Evolutionary conservation across 768 basidiomycete genomes (phyloP).

Genomic region (Leucocoprinus sp.): DNA sequence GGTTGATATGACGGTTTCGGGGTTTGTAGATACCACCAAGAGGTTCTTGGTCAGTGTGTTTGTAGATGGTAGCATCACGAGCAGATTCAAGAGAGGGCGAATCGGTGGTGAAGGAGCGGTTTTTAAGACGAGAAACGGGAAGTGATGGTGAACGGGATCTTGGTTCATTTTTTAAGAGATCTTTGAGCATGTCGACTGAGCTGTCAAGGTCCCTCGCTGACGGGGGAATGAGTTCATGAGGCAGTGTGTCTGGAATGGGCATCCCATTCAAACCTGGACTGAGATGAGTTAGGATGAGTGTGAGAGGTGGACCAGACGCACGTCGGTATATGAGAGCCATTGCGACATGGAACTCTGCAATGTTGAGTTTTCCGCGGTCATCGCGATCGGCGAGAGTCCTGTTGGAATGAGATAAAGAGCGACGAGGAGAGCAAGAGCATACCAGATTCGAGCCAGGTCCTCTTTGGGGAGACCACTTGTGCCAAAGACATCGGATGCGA

Average conservation of each 20-base stretch:
- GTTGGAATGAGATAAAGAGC: slow-evolving; percentile 1
- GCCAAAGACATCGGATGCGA: slow-evolving; percentile 88
- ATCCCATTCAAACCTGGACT: slow-evolving; percentile 81
- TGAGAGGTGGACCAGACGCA: slow-evolving; percentile 31
- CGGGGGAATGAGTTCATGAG: slow-evolving; percentile 84
- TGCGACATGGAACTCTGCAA: slow-evolving; percentile 95
- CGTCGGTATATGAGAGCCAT: slow-evolving; percentile 97
- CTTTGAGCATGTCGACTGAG: slow-evolving; percentile 84
- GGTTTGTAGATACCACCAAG: slow-evolving; percentile 70
- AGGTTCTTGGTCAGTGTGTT: slow-evolving; percentile 60
- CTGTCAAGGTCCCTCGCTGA: slow-evolving; percentile 83
- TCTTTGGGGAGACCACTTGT: slow-evolving; percentile 85
- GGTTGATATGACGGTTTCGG: slow-evolving; percentile 75
- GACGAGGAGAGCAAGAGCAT: slow-evolving; percentile 21
- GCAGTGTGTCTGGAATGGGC: slow-evolving; percentile 79
- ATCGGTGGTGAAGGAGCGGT: slow-evolving; percentile 60
- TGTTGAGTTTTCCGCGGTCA: slow-evolving; percentile 90
- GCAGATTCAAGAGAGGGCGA: slow-evolving; percentile 45
- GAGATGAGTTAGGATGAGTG: slow-evolving; percentile 5
- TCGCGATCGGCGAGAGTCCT: slow-evolving; percentile 92
- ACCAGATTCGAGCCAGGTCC: slow-evolving; percentile 93
- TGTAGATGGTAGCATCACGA: slow-evolving; percentile 89
- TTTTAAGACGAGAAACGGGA: slow-evolving; percentile 54
- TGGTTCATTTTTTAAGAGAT: slow-evolving; percentile 80
- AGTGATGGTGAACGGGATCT: slow-evolving; percentile 57